Evolutionary conservation across 148 eudicot species (phyloP).

Genomic region (Mesembryanthemum crystallinum): DNA sequence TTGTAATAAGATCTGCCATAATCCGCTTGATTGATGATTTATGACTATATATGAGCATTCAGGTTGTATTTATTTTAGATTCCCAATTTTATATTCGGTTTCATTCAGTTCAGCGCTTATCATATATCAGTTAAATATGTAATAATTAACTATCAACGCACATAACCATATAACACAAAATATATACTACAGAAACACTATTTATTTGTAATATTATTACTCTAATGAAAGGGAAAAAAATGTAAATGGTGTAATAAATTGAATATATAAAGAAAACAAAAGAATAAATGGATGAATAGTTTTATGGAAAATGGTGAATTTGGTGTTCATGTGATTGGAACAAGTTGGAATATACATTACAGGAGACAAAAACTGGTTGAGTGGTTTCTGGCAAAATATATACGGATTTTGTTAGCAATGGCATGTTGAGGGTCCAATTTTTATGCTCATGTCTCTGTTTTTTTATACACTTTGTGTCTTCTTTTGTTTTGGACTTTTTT

Average conservation of each 20-base stretch:
- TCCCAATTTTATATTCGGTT: too few species aligned
- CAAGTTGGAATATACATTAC: not conserved
- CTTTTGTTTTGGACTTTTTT: conserved; percentile 21
- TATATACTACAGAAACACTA: too few species aligned
- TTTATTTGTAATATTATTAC: too few species aligned
- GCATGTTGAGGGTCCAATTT: conserved; percentile 4
- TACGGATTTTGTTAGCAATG: not conserved
- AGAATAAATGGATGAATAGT: not conserved
- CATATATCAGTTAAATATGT: too few species aligned
- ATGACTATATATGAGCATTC: not conserved
- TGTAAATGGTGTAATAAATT: not conserved
- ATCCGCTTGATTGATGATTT: not conserved
- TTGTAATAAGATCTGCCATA: conserved; percentile 1
- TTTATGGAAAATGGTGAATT: conserved; percentile 1
- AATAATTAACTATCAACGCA: too few species aligned
- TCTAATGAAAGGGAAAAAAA: not conserved
- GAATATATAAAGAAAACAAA: not conserved
- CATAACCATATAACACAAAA: too few species aligned
- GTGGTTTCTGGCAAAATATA: not conserved
- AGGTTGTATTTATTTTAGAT: too few species aligned
- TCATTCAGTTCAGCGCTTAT: too few species aligned
- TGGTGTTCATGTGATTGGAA: conserved; percentile 24
- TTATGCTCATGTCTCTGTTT: conserved; percentile 1
- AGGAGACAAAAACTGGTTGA: not conserved
- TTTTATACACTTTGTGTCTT: conserved; percentile 6